Conservation (phyloP, 139 green algal genomes). For the Cymbomonas tetramitiformis region DNA sequence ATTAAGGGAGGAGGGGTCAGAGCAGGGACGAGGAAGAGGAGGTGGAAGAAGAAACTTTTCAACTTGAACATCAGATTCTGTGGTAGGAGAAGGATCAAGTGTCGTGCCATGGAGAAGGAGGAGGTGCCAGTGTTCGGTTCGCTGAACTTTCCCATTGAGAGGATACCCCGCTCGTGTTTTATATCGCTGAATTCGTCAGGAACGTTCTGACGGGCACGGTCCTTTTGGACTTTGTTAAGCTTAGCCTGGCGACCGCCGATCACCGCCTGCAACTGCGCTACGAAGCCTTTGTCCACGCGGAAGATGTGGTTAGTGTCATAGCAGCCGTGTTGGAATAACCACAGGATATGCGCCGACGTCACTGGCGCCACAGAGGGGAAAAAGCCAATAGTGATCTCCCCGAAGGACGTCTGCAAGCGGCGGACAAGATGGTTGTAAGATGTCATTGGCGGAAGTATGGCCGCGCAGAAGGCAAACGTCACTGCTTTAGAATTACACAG, state of each 20-base stretch:
- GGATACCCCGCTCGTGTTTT: constrained; percentile 39
- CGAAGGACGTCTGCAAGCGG: constrained; percentile 50
- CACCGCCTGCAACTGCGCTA: constrained; percentile 65
- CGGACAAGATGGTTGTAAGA: too few species aligned
- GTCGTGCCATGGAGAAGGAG: constrained; percentile 72
- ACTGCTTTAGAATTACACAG: too few species aligned
- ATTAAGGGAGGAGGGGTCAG: too few species aligned
- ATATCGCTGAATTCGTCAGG: constrained; percentile 37
- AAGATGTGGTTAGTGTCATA: constrained; percentile 79
- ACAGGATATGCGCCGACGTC: constrained; percentile 61
- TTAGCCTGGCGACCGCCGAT: constrained; percentile 30
- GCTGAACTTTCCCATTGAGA: constrained; percentile 62
- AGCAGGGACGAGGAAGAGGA: too few species aligned
- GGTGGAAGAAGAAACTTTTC: too few species aligned
- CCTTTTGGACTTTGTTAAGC: constrained; percentile 45
- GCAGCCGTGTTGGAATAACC: constrained; percentile 42
- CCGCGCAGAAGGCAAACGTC: too few species aligned
- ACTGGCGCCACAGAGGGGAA: constrained; percentile 51
- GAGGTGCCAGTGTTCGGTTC: constrained; percentile 63
- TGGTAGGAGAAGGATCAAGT: too few species aligned
- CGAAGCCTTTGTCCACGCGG: constrained; percentile 73
- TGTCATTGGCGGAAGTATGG: too few species aligned
- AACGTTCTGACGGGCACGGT: constrained; percentile 45
- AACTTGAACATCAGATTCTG: too few species aligned
- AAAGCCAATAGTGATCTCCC: constrained; percentile 64